These are phyloP conservation scores for Solanum hybrid DNA, from an alignment of 305 asterid species.

Conservation along the genomic window DNA sequence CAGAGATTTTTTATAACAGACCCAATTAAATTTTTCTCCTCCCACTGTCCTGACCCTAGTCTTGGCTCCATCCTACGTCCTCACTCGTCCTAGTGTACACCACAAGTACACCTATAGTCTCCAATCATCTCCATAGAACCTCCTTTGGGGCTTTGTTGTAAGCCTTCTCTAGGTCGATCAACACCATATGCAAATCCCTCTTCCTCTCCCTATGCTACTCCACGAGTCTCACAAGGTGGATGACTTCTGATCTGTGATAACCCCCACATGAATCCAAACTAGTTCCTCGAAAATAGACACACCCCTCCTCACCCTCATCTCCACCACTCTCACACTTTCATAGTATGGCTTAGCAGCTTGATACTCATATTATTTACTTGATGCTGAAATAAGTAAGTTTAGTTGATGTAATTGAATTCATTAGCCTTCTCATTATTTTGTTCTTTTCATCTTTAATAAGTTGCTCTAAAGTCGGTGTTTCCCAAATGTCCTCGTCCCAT, in stretches of 20 bases:
- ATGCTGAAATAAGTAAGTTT: neutral
- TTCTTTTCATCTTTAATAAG: neutral
- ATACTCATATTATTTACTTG: neutral
- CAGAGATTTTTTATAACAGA: neutral
- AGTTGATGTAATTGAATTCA: neutral
- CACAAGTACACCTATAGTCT: neutral
- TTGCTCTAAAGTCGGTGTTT: neutral
- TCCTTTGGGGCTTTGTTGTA: too few relatives aligned
- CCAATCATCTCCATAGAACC: too few relatives aligned
- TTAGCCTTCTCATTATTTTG: neutral
- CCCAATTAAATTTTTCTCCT: neutral
- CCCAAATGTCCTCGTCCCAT: neutral
- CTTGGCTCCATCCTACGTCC: neutral
- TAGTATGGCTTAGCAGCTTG: neutral
- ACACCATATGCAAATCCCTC: neutral
- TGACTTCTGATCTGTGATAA: neutral
- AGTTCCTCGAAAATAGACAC: neutral
- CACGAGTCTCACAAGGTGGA: neutral
- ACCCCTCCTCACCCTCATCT: neutral
- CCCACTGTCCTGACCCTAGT: neutral
- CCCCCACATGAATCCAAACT: neutral
- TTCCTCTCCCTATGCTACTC: neutral
- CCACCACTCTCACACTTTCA: neutral
- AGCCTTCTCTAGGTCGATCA: too few relatives aligned
- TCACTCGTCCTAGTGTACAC: neutral